A percentile compares a stretch with the other conserved stretches of the same genome.
These are phyloP conservation scores for Syzygium jambos DNA, from an alignment of 345 rosid genomes.

Conservation along the genomic window DNA sequence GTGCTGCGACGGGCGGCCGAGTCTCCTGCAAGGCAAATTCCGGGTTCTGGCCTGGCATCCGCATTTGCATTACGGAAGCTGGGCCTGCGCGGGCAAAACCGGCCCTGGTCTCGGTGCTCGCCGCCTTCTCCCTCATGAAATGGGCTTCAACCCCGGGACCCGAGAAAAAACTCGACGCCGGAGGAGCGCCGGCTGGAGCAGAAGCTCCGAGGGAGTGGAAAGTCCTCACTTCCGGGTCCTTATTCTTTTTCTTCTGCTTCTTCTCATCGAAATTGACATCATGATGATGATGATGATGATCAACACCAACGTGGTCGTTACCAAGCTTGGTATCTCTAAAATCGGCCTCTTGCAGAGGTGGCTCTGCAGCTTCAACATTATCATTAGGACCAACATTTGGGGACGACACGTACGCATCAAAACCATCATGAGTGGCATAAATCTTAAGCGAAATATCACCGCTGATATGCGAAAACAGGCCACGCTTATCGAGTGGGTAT, in stretches of 20 bases:
- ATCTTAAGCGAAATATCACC: constrained; percentile 13
- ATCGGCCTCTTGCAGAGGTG: neutral
- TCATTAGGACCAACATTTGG: neutral
- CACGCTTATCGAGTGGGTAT: constrained; percentile 8
- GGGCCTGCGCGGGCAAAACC: constrained; percentile 25
- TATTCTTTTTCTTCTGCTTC: neutral
- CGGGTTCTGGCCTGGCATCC: constrained; percentile 26
- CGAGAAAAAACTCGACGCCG: neutral
- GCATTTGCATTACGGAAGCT: constrained; percentile 18
- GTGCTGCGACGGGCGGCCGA: constrained; percentile 32
- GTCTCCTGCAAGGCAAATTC: constrained; percentile 30
- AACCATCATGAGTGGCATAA: neutral
- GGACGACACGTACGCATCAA: neutral
- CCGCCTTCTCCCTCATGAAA: constrained; percentile 1
- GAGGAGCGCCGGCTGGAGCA: neutral
- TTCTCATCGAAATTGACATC: neutral
- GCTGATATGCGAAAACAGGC: constrained; percentile 1
- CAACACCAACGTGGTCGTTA: neutral
- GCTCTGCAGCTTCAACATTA: neutral
- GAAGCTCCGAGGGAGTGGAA: constrained; percentile 9
- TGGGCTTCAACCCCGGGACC: constrained; percentile 6
- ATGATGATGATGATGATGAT: neutral
- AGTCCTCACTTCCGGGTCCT: constrained; percentile 1
- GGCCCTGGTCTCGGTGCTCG: constrained; percentile 14
- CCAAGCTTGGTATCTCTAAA: neutral